These are phyloP conservation scores for Nakazawaea siamensis DNA, from an alignment of 805 yeast species.

Conservation along the genomic window DNA sequence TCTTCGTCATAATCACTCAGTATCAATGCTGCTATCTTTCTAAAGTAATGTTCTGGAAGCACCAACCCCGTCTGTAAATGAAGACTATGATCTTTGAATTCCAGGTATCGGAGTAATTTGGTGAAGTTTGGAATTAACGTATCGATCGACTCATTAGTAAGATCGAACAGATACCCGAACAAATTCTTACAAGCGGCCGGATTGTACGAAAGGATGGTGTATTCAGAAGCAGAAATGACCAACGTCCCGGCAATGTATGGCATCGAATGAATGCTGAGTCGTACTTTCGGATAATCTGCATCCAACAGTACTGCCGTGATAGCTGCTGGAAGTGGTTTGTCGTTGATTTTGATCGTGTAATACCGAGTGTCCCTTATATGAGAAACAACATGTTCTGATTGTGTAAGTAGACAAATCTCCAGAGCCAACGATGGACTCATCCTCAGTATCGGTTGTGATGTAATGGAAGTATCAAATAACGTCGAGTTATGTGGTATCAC, in stretches of 20 bases:
- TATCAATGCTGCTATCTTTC: constrained; percentile 49
- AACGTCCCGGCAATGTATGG: constrained; percentile 87
- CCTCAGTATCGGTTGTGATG: constrained; percentile 12
- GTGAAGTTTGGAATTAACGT: constrained; percentile 57
- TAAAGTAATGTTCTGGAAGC: constrained; percentile 84
- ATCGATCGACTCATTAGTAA: constrained; percentile 42
- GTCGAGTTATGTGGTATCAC: constrained; percentile 15
- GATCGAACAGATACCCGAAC: constrained; percentile 55
- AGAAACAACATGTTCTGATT: constrained; percentile 29
- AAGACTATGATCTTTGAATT: constrained; percentile 30
- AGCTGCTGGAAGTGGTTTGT: constrained; percentile 55
- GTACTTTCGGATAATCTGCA: constrained; percentile 26
- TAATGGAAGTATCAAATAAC: constrained; percentile 14
- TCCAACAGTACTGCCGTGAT: constrained; percentile 42
- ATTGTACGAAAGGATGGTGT: constrained; percentile 62
- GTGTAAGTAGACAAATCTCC: constrained; percentile 6
- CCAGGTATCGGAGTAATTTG: constrained; percentile 33
- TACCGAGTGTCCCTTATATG: constrained; percentile 52
- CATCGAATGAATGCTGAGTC: constrained; percentile 63
- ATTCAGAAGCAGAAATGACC: constrained; percentile 46
- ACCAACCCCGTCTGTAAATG: constrained; percentile 60
- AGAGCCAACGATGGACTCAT: constrained; percentile 8
- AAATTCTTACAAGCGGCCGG: constrained; percentile 69
- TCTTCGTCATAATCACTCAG: constrained; percentile 20
- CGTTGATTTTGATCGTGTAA: constrained; percentile 42